Percentiles rank a stretch among this genome's conserved stretches.
These are phyloP conservation scores for Thermomucor indicae-seudaticae DNA, from an alignment of 371 early-diverging fungal genomes.

Conservation along the genomic window DNA sequence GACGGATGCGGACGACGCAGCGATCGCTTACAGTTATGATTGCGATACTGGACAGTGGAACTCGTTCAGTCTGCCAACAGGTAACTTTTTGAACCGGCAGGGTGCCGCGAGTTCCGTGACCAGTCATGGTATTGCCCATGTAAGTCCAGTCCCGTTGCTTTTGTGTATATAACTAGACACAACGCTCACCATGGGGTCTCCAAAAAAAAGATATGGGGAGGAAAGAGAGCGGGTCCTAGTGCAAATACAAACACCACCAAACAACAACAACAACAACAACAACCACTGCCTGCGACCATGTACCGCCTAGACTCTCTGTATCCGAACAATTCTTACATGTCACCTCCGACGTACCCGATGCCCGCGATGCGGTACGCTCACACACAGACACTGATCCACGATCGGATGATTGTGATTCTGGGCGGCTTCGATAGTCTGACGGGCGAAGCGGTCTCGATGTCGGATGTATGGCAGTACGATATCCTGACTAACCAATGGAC, in stretches of 20 bases:
- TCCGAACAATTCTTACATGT: conserved; percentile 22
- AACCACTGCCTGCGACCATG: conserved; percentile 16
- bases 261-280: conserved; percentile 1
- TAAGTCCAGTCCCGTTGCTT: too few relatives aligned
- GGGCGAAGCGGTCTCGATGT: conserved; percentile 29
- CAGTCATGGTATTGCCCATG: conserved; percentile 30
- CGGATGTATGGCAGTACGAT: conserved; percentile 37
- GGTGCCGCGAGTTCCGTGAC: conserved; percentile 28
- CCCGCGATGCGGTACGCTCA: conserved; percentile 34
- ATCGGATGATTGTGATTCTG: conserved; percentile 27
- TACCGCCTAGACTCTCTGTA: conserved; percentile 27
- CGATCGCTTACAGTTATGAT: conserved; percentile 31
- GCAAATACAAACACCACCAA: not conserved
- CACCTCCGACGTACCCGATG: not conserved
- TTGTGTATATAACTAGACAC: too few relatives aligned
- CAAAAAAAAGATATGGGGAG: conserved; percentile 46
- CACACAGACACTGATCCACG: conserved; percentile 30
- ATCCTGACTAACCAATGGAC: conserved; percentile 19
- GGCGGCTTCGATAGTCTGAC: conserved; percentile 40
- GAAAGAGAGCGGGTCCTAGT: conserved; percentile 16
- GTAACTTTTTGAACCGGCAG: conserved; percentile 27
- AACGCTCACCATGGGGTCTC: too few relatives aligned
- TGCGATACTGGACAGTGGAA: conserved; percentile 33
- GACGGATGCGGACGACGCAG: conserved; percentile 15
- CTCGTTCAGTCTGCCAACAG: conserved; percentile 26